Base-by-base conservation (phyloP, 768 basidiomycete species). In the Tephrocybe sp. region DNA sequence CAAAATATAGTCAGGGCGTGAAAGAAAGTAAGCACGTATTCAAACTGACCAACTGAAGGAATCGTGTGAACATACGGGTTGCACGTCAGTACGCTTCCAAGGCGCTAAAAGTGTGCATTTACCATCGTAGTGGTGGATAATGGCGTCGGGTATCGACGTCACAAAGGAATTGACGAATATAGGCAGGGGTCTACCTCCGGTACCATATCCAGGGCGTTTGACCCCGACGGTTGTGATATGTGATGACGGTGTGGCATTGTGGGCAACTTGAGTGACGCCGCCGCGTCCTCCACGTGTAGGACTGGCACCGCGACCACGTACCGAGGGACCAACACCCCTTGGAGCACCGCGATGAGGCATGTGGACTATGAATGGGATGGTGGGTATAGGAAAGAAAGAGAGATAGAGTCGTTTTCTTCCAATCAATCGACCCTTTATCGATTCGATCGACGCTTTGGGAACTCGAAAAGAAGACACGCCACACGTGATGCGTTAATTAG, bases 71-170 rank as follows among this genome's bases (percentile, higher is more conserved):
- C 11, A 30, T 11, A 11, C 21, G 18, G 23, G 20, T 7, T 5
- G 18, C 20, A 11, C 34, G 25, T 30, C 10, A 38, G 28, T 3
- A 18, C 4, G 24, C 17, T 3, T 23, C 18, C 9, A 5, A 39
- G 34, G 12, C 30, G 9, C 9, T n/a, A 20, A 39, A 48, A 47
- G 24, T 40, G 42, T 46, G 51, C 1, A 66, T 84, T 55, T 62
- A 86, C 90, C 84, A 64, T 93, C 89, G 59, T 92, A 91, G 59
- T 92, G 90, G 54, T 85, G 76, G 36, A 90, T 90, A 25, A 80
- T 76, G 5, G 65, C 68, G 20, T 84, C 77, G 0, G 89, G 84
- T 14, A 87, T 80, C 0, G 76, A 72, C 3, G 81, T 80, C 36
- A 62, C 63, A 57, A 89, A 92, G 45, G 85, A 85, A 64, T 92